Evolutionary conservation across 495 filamentous ascomycete genomes (phyloP), one percentile per base, ranked within the genome.

Genomic region (Tuber brumale): DNA sequence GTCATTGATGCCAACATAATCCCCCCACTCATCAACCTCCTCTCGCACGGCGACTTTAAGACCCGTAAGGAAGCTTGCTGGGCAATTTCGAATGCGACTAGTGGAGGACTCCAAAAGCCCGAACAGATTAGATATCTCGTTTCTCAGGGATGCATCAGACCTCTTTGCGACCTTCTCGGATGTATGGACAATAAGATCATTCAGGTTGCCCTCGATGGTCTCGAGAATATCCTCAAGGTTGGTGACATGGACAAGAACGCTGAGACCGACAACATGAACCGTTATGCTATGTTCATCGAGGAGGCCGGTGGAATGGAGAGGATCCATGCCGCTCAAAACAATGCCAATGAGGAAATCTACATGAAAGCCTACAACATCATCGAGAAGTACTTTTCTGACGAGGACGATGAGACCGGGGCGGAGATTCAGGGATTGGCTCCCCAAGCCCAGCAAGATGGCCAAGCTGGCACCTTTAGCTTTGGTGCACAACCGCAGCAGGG

Each of bases 281-380:
- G 93, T 74, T 99, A 95, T 84, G 96, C 96, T 44, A 88, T 99
- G 78, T 97, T 95, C 87, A 99, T 99, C 80, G 96, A 99, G 86
- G 96, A 99, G 84, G 95, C 94, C 75, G 93, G 93, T 79, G 96
- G 96, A 79, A 99, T 99, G 96, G 94, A 97, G 87, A 98, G 97
- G 91, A 97, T 99, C 82, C 96, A 99, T 85, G 94, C 97, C 80
- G 97, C 95, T 89, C 96, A 99, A 88, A 97, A 95, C 86, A 99
- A 99, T 81, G 95, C 96, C 86, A 99, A 99, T 86, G 96, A 98
- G 86, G 96, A 99, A 86, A 99, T 99, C 81, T 99, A 99, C 88
- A 97, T 99, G 95, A 99, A 99, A 90, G 97, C 96, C 0, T 99
- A 97, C 88, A 97, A 95, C 88, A 98, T 99, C 86, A 99, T 99